A percentile compares a stretch with the other conserved stretches of the same genome.
These are phyloP conservation scores for Leishmania arabica DNA, from an alignment of 208 protist genomes.

Conservation along the genomic window DNA sequence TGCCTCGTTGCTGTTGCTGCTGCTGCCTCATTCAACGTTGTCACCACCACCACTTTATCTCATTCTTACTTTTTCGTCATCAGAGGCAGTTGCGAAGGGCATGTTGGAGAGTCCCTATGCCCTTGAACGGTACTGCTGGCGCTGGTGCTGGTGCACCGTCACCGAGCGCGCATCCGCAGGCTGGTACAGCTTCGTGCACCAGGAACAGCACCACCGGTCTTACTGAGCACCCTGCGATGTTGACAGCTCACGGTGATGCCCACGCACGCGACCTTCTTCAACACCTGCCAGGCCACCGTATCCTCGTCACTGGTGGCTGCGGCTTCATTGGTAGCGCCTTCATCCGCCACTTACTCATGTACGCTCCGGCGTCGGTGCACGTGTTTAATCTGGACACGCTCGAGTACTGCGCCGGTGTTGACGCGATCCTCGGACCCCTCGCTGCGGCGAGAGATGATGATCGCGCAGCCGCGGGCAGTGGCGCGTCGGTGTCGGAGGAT, in stretches of 20 bases:
- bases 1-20: background rate
- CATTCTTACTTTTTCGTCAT: background rate
- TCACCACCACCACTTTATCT: background rate
- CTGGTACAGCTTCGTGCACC: background rate
- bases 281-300: conserved; percentile 32
- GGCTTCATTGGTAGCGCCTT: conserved; percentile 89
- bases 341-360: conserved; percentile 60
- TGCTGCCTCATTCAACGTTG: background rate
- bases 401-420: conserved; percentile 83
- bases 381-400: conserved; percentile 91
- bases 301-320: conserved; percentile 82
- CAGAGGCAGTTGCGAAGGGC: background rate
- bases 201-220: background rate
- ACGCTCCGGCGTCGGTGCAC: conserved; percentile 58
- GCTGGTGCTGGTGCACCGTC: background rate
- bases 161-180: background rate
- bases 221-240: background rate
- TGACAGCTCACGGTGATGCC: background rate
- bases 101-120: background rate
- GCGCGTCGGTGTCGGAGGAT: conserved; percentile 34
- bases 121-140: background rate
- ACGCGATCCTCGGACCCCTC: conserved; percentile 9
- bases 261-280: conserved; percentile 17
- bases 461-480: background rate
- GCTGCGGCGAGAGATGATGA: background rate